phyloP scores from a whole-genome alignment of 768 basidiomycete species.

The Podaxis sp. region DNA sequence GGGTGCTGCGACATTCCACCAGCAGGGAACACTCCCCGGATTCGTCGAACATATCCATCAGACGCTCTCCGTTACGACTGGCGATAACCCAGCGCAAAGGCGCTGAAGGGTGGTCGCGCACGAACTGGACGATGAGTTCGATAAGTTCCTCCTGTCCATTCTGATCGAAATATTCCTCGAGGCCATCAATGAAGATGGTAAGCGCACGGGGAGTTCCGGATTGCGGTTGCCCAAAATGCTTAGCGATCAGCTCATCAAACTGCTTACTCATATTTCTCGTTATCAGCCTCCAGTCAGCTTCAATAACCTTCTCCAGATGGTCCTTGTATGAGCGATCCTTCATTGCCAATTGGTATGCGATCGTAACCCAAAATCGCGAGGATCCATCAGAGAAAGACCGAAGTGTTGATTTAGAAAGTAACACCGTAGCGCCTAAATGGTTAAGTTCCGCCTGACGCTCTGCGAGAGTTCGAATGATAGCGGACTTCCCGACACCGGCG shows the following conservation, averaged over 20 bases:
- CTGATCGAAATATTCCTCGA: neutral
- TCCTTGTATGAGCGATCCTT: neutral
- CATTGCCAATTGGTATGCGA: neutral
- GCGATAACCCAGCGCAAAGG: neutral
- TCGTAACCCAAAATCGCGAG: neutral
- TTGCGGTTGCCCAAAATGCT: neutral
- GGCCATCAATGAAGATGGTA: neutral
- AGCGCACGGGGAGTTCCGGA: neutral
- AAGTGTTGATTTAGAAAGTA: neutral
- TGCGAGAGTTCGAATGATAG: neutral
- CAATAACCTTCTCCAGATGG: neutral
- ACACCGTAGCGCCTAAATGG: neutral
- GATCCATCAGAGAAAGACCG: neutral
- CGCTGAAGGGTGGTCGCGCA: neutral
- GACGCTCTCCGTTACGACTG: neutral
- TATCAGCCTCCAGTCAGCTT: neutral
- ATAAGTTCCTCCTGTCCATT: neutral
- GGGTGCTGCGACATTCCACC: neutral
- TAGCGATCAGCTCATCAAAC: neutral
- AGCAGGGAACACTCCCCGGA: neutral
- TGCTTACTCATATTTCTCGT: neutral
- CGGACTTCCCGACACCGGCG: constrained; percentile 5
- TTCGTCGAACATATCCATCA: neutral
- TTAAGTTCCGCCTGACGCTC: neutral
- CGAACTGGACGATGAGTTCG: neutral